phyloP scores from a whole-genome alignment of 495 filamentous ascomycete genomes.

The Opeltia flavorubescens region DNA sequence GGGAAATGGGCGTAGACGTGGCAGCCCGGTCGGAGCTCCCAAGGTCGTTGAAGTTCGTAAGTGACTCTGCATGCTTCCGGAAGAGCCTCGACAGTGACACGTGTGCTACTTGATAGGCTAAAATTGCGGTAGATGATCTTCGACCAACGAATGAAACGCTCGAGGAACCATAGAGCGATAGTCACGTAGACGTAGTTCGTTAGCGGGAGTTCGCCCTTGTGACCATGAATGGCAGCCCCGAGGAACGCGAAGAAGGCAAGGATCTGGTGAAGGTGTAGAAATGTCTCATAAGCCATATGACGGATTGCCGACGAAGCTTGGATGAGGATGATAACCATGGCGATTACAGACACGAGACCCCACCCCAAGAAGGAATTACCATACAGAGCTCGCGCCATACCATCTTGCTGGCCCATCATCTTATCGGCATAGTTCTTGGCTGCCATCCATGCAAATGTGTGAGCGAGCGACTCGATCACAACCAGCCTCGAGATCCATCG shows the following conservation, averaged over 20 bases:
- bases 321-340: slow-evolving; percentile 48
- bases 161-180: slow-evolving; percentile 49
- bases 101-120: slow-evolving; percentile 25
- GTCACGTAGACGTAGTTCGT: slow-evolving; percentile 45
- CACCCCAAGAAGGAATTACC: slow-evolving; percentile 47
- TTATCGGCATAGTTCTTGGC: slow-evolving; percentile 25
- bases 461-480: slow-evolving; percentile 59
- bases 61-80: slow-evolving; percentile 47
- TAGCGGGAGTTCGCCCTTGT: slow-evolving; percentile 45
- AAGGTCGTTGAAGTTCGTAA: slow-evolving; percentile 61
- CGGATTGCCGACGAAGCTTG: slow-evolving; percentile 65
- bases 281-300: slow-evolving; percentile 84
- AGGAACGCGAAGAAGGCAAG: slow-evolving; percentile 48
- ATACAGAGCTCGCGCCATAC: slow-evolving; percentile 42
- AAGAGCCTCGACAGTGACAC: slow-evolving; percentile 33
- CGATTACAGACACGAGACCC: slow-evolving; percentile 34
- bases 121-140: slow-evolving; percentile 48
- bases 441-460: slow-evolving; percentile 54
- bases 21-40: slow-evolving; percentile 58
- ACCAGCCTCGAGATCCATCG: slow-evolving; percentile 89
- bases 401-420: slow-evolving; percentile 1
- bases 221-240: slow-evolving; percentile 56
- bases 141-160: slow-evolving; percentile 41
- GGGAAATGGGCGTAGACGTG: slow-evolving; percentile 79
- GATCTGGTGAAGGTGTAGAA: slow-evolving; percentile 65